Evolutionary conservation across 179 eudicot genomes (phyloP).

Genomic region (Patellifolia procumbens): DNA sequence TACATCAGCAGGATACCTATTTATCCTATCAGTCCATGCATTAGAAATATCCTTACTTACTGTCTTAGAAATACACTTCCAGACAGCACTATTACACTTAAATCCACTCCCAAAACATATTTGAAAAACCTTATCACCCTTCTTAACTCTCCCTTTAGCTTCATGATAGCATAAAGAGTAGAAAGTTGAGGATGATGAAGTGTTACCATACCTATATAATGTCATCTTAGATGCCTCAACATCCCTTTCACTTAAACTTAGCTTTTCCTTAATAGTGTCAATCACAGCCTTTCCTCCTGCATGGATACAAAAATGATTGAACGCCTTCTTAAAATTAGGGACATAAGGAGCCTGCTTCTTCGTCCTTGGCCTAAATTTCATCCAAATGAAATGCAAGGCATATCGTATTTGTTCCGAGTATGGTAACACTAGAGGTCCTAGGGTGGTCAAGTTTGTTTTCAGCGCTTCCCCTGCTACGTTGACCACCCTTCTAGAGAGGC

Average conservation of each 20-base stretch:
- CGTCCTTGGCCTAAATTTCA: slow-evolving; percentile 24
- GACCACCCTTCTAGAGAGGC: slow-evolving; percentile 41
- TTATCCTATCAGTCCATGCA: slow-evolving; percentile 53
- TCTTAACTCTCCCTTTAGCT: slow-evolving; percentile 51
- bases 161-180: slow-evolving; percentile 50
- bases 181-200: slow-evolving; percentile 62
- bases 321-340: slow-evolving; percentile 47
- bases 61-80: slow-evolving; percentile 42
- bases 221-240: slow-evolving; percentile 56
- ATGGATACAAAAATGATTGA: slow-evolving; percentile 52
- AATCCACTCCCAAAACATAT: slow-evolving; percentile 57
- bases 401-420: slow-evolving; percentile 45
- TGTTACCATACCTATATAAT: slow-evolving; percentile 48
- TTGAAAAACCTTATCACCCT: slow-evolving; percentile 50
- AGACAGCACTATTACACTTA: slow-evolving; percentile 60
- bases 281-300: slow-evolving; percentile 59
- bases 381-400: slow-evolving; percentile 21
- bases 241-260: slow-evolving; percentile 37
- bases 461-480: slow-evolving; percentile 49
- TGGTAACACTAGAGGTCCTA: slow-evolving; percentile 48
- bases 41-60: slow-evolving; percentile 25
- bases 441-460: slow-evolving; percentile 39
- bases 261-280: slow-evolving; percentile 36
- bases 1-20: slow-evolving; percentile 43
- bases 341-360: slow-evolving; percentile 30